Evolutionary conservation across 2,329 filamentous ascomycete genomes (phyloP), one percentile per base, ranked within the genome.

Genomic region (Penicillium janthinellum): DNA sequence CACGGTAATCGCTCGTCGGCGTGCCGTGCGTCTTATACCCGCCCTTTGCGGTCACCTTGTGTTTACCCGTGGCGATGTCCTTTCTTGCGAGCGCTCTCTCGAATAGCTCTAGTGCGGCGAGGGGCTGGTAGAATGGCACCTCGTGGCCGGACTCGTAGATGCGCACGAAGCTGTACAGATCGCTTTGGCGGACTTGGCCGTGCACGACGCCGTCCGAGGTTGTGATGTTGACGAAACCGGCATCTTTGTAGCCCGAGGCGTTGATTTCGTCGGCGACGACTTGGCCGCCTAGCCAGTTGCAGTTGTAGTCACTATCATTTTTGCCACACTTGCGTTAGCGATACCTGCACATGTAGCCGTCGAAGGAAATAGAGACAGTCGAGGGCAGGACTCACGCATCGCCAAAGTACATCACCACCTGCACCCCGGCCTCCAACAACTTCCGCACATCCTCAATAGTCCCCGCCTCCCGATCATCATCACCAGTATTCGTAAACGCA

Each of bases 81-180:
- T 74, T 69, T n/a, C 80, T 77, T 11, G 68, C 64, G 57, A 85
- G 71, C 11, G 78, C 79, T 12, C 83, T 77, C 70, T 80, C 74
- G 62, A 85, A 83, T 60, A 84, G 75, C 61, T 79, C 78, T 12
- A 84, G 71, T 7, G 82, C 71, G 12, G 77, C 79, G 35, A 81
- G 72, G 3, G 79, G 84, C 67, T 85, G 83, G 69, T 85, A 85
- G 68, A 84, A 84, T 0, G 83, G 83, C 1, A 82, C 80, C 67
- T 81, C 78, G 56, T 83, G 81, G 4, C 81, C 81, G 7, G 74
- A 73, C 58, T 83, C 79, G 68, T 81, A 83, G 28, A 67, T 64
- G 4, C 65, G 61, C 5, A 60, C 56, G 44, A 68, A 66, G 17
- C 53, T 60, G 39, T 61, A 64, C 47, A 64, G 42, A 25, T 63